phyloP scores from a whole-genome alignment of 768 basidiomycete genomes.

The Mycena rosella region DNA sequence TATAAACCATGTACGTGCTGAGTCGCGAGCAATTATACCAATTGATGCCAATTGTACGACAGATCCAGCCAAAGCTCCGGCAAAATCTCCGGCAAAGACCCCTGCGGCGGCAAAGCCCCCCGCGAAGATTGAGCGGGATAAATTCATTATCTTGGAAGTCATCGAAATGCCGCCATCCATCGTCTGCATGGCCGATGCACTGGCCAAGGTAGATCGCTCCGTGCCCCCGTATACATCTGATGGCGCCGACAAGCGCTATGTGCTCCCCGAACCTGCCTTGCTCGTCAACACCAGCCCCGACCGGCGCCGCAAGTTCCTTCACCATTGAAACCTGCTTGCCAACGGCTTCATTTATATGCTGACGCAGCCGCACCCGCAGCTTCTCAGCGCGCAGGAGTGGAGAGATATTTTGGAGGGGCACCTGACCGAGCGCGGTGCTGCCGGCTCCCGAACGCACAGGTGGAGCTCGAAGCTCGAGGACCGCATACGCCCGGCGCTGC shows the following conservation, averaged over 20 bases:
- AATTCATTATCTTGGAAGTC: background rate
- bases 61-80: background rate
- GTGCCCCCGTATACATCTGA: background rate
- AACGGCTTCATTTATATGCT: background rate
- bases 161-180: conserved; percentile 4
- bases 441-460: background rate
- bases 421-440: background rate
- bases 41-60: background rate
- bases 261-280: conserved; percentile 6
- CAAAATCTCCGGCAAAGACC: background rate
- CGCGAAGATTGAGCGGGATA: background rate
- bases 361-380: background rate
- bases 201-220: conserved; percentile 1
- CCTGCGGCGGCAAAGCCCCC: background rate
- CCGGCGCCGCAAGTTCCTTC: background rate
- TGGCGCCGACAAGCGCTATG: background rate
- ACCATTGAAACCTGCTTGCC: background rate
- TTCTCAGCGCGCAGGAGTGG: conserved; percentile 16
- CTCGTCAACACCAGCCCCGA: conserved; percentile 1
- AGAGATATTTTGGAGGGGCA: background rate
- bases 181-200: background rate
- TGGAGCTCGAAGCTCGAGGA: background rate
- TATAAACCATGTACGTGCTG: background rate
- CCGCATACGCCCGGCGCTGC: background rate
- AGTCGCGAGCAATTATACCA: background rate